Evolutionary conservation across 257 asterid genomes (phyloP).

Genomic region (Solanum chaucha): DNA sequence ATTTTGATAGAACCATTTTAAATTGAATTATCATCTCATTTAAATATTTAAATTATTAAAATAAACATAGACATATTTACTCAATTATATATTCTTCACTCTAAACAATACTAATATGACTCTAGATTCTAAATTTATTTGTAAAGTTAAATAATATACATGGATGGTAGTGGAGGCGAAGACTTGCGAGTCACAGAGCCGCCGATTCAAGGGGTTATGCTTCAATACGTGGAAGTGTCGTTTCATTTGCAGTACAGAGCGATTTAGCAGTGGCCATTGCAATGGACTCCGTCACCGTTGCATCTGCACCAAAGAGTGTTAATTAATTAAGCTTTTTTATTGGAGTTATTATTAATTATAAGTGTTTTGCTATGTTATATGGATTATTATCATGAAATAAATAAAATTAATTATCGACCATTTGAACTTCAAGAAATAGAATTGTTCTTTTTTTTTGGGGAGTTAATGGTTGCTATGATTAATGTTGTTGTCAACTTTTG

Average conservation of each 20-base stretch:
- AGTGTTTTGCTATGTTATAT: no score
- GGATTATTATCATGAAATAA: not conserved
- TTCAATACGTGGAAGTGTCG: slow-evolving; percentile 28
- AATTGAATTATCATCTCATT: no score
- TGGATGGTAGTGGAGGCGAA: slow-evolving; percentile 36
- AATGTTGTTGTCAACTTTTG: not conserved
- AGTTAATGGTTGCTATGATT: not conserved
- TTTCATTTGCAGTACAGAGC: slow-evolving; percentile 26
- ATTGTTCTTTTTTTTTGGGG: not conserved
- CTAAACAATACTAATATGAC: no score
- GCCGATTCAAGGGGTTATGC: slow-evolving; percentile 25
- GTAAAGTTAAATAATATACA: not conserved
- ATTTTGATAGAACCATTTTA: not conserved
- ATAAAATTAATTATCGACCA: not conserved
- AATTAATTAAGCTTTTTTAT: not conserved
- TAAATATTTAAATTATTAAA: no score
- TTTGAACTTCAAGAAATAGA: not conserved
- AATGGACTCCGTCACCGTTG: slow-evolving; percentile 43
- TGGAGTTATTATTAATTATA: not conserved
- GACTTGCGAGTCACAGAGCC: slow-evolving; percentile 26
- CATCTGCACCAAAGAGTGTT: slow-evolving; percentile 34
- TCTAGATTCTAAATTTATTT: no score
- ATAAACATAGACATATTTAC: no score
- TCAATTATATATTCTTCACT: no score
- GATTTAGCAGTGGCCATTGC: slow-evolving; percentile 32